Base-by-base conservation (phyloP, 176 grass and related monocot genomes). In the Carex cristatella region DNA sequence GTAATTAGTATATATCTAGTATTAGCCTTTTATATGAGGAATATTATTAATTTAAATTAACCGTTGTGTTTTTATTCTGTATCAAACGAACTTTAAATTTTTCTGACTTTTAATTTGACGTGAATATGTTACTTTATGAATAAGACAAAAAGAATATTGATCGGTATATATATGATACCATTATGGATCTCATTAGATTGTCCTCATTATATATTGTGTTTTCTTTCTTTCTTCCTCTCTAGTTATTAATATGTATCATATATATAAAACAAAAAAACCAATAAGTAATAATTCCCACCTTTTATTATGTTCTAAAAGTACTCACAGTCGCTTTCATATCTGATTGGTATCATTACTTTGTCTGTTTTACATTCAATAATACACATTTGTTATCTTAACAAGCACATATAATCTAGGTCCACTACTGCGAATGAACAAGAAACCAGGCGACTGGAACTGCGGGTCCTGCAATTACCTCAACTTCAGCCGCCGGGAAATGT, bases 391-490 rank as follows among this genome's bases (percentile, higher is more conserved):
- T 67, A 30, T 67, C 19, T 57, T 83, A 19, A 65, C 18, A 9
- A 58, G 1, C 5, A 14, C 44, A 11, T 81, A 54, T 35, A 46
- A 7, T 67, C n/a, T 33, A 71, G 51, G 69, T 71, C 15, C 37
- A 59, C 35, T 23, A 89, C 83, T 87, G 85, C 81, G 87, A 87
- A 93, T 93, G 94, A 91, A 87, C 85, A 86, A 90, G 93, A 95
- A 95, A 88, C 93, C 93, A 48, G 96, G 96, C 60, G 96, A 99
- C 79, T 99, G 96, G 96, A 94, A 89, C 88, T 99, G 96, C 88
- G 85, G 82, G 32, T 91, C 82, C 18, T 99, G 96, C 88, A 40
- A 95, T 61, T 88, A 99, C 81, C 90, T 94, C 44, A 99, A 99
- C 87, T 99, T 99, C 84, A 84, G 93, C 87, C 90, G 93, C 28